Base-by-base conservation (phyloP, 176 grass and related monocot genomes). In the Oryza glumipatula region DNA sequence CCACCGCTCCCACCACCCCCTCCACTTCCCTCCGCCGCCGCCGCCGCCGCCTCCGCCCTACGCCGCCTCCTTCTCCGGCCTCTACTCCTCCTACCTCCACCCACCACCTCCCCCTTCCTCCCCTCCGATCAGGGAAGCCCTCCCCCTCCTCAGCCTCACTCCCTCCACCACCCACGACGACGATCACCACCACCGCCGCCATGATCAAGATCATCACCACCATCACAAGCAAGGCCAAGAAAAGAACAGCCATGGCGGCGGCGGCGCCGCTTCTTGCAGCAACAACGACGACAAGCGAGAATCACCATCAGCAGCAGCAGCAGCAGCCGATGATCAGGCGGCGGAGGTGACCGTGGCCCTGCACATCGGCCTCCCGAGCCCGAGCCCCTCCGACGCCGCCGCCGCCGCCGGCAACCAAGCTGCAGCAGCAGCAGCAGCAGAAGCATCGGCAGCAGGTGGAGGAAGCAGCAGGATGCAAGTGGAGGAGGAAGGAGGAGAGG, bases 291-390 rank as follows among this genome's bases (percentile, higher is more conserved):
- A 38, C 41, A 41, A 72, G 0, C 32, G 49, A 30, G 60, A 76
- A 23, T 32, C 30, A 32, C 2, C 30, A 32, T 32, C 30, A 3
- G 28, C 49, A 3, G 36, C 44, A 2, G 36, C 44, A 2, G 43
- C 44, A 2, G 32, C 17, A 26, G 64, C 28, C 11, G 83, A 89
- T 72, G 68, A 85, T 38, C 36, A 38, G 36, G 36, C 36, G 22
- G 86, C 67, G 5, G 87, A 81, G 65, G 90, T 94, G 78, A 94
- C 90, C 7, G 93, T 95, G 36, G 88, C 90, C 65, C 66, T 95
- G 68, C 90, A 95, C 80, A 95, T 95, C 47, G 93, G 93, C 49
- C 93, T 95, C 16, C 93, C 93, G 33, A 90, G 88, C 65, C 88
- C 82, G 70, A 58, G 89, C 36, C 73, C 47, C 36, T 78, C 84